These are phyloP conservation scores for Artomyces pyxidatus DNA, from an alignment of 768 basidiomycete genomes.

Conservation along the genomic window DNA sequence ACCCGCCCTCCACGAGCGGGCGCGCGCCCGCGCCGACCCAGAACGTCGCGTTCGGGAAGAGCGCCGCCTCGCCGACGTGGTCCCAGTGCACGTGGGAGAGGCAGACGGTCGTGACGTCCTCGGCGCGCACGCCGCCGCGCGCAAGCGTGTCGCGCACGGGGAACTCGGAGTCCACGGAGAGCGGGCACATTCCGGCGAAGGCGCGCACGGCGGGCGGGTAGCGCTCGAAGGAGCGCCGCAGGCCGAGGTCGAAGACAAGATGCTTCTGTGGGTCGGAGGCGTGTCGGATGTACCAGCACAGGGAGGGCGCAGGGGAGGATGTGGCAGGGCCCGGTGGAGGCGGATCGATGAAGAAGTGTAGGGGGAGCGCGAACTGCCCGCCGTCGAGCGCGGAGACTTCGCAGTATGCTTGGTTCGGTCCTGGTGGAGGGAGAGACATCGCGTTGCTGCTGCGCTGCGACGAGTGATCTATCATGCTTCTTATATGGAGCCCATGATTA, in stretches of 20 bases:
- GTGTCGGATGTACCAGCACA: slow-evolving; percentile 9
- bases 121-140: slow-evolving; percentile 7
- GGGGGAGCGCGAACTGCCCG: slow-evolving; percentile 11
- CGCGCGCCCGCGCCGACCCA: slow-evolving; percentile 1
- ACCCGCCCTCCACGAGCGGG: not conserved
- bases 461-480: too few relatives aligned
- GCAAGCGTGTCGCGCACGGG: slow-evolving; percentile 6
- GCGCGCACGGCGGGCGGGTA: slow-evolving; percentile 2
- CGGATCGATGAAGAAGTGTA: slow-evolving; percentile 15
- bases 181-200: not conserved
- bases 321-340: not conserved
- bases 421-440: slow-evolving; percentile 9
- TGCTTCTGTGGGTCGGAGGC: slow-evolving; percentile 2
- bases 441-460: too few relatives aligned
- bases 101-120: slow-evolving; percentile 1
- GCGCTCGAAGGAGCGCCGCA: slow-evolving; percentile 6
- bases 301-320: slow-evolving; percentile 7
- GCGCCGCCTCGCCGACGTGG: slow-evolving; percentile 10
- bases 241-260: slow-evolving; percentile 13
- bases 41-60: slow-evolving; percentile 7
- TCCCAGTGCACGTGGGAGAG: slow-evolving; percentile 13
- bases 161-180: not conserved
- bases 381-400: slow-evolving; percentile 13
- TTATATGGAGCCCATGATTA: too few relatives aligned
- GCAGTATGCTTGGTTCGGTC: slow-evolving; percentile 3